These are phyloP conservation scores for Wickerhamiella kazuoi DNA, from an alignment of 805 yeast species.

Conservation along the genomic window DNA sequence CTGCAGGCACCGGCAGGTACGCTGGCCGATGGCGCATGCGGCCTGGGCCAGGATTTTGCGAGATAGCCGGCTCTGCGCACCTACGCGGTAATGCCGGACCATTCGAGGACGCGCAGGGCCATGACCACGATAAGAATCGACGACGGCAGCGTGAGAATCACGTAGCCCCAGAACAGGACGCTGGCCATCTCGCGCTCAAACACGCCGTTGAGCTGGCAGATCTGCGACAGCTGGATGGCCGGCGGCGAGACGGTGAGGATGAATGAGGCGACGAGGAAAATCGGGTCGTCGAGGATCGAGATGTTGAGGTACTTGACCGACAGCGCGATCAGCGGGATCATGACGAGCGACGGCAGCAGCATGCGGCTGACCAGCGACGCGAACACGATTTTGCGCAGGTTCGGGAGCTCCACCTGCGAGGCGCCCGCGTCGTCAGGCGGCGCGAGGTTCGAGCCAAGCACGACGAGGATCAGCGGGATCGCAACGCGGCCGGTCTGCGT, in stretches of 20 bases:
- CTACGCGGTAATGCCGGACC: constrained; percentile 26
- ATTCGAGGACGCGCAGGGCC: constrained; percentile 36
- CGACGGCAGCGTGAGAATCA: constrained; percentile 39
- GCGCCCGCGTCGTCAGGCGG: constrained; percentile 33
- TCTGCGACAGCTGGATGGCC: constrained; percentile 49
- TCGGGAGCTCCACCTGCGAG: constrained; percentile 9
- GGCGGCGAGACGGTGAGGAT: constrained; percentile 47
- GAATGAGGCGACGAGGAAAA: constrained; percentile 41
- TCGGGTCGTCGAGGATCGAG: constrained; percentile 35
- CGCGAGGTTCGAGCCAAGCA: constrained; percentile 41
- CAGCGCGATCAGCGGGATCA: constrained; percentile 36
- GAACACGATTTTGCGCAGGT: constrained; percentile 25
- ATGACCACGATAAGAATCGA: constrained; percentile 38
- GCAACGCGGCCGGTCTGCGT: constrained; percentile 40
- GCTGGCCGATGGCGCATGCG: too few relatives aligned
- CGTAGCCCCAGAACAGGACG: constrained; percentile 52
- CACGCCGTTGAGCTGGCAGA: constrained; percentile 41
- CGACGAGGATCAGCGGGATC: constrained; percentile 42
- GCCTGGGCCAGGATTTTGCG: too few relatives aligned
- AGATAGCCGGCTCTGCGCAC: too few relatives aligned
- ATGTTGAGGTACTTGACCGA: constrained; percentile 34
- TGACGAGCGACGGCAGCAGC: constrained; percentile 38
- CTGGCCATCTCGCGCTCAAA: constrained; percentile 50
- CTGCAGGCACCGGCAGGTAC: too few relatives aligned
- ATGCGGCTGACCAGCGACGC: constrained; percentile 41